Percentiles rank a stretch among this genome's conserved stretches.
Evolutionary conservation across 768 basidiomycete species (phyloP).

Genomic region (Lentinula detonsa): DNA sequence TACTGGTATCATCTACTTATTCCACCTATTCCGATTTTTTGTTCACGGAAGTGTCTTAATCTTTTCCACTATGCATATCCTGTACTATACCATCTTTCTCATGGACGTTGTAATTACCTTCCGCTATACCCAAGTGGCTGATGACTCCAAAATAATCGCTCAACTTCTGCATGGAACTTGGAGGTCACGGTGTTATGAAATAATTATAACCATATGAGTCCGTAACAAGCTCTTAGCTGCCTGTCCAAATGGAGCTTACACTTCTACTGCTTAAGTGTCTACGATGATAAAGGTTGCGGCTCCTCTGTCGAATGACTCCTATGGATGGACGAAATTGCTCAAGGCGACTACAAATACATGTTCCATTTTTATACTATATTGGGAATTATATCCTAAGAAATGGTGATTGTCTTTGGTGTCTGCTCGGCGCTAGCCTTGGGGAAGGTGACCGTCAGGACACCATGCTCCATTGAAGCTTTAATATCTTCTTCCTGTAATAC

Average conservation of each 20-base stretch:
- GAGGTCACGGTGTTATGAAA: too few relatives aligned
- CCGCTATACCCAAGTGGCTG: background rate
- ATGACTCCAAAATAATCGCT: too few relatives aligned
- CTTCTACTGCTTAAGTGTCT: too few relatives aligned
- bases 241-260: too few relatives aligned
- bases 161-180: too few relatives aligned
- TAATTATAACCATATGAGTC: too few relatives aligned
- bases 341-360: background rate
- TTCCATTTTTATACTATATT: background rate
- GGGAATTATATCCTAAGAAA: slow-evolving; percentile 14
- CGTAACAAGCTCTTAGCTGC: too few relatives aligned
- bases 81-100: background rate
- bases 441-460: slow-evolving; percentile 45
- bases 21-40: background rate
- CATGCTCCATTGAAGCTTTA: slow-evolving; percentile 44
- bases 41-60: background rate
- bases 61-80: background rate
- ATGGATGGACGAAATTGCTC: too few relatives aligned
- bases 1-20: background rate
- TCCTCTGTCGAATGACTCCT: too few relatives aligned
- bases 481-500: slow-evolving; percentile 22
- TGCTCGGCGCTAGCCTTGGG: slow-evolving; percentile 38
- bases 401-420: slow-evolving; percentile 27
- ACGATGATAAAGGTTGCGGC: too few relatives aligned
- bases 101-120: background rate